A percentile compares a stretch with the other conserved stretches of the same genome.
Conservation (phyloP, 106 monocot genomes). For the Apostasia ramifera region DNA sequence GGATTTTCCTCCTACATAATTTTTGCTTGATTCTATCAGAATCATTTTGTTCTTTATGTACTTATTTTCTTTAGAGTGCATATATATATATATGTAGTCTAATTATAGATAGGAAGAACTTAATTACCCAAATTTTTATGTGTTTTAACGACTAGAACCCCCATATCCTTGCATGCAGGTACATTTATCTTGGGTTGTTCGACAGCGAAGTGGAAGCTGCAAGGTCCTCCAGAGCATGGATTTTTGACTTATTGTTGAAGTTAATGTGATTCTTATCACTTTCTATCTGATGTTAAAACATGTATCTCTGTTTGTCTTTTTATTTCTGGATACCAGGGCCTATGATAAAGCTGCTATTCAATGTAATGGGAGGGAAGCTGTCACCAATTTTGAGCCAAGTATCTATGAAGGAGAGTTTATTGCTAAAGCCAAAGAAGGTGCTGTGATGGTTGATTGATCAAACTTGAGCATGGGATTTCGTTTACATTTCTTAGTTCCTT, state of each 20-base stretch:
- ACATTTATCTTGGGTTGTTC: slow-evolving; percentile 67
- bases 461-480: background rate
- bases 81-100: no score
- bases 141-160: slow-evolving; percentile 14
- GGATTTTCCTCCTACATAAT: no score
- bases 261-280: background rate
- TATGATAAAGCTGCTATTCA: slow-evolving; percentile 89
- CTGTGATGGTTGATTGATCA: background rate
- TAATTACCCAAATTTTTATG: background rate
- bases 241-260: no score
- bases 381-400: slow-evolving; percentile 82
- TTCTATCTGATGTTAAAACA: no score
- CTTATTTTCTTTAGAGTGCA: no score
- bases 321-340: slow-evolving; percentile 35
- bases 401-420: slow-evolving; percentile 53
- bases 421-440: slow-evolving; percentile 52
- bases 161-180: slow-evolving; percentile 35
- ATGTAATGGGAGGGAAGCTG: slow-evolving; percentile 78
- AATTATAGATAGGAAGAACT: no score
- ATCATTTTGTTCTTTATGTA: no score
- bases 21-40: no score
- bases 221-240: slow-evolving; percentile 25
- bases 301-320: slow-evolving; percentile 3
- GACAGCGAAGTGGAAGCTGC: slow-evolving; percentile 75
- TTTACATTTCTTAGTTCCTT: background rate